Evolutionary conservation across 2,329 filamentous ascomycete species (phyloP).

Genomic region (Claviceps sp.): DNA sequence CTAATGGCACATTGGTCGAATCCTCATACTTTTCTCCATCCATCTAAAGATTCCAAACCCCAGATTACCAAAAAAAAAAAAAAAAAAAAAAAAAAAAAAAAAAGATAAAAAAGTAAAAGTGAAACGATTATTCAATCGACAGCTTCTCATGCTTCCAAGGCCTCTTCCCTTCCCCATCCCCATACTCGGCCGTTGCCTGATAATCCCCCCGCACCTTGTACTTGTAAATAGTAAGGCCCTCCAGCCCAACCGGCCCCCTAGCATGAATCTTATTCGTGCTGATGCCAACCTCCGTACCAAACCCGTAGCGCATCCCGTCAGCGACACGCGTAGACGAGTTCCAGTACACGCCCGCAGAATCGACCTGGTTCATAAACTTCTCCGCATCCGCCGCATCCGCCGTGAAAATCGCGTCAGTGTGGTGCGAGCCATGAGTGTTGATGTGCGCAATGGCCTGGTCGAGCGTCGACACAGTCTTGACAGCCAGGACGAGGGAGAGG

Average conservation of each 20-base stretch:
- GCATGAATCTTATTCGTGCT: conserved; percentile 98
- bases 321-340: conserved; percentile 91
- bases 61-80: background rate
- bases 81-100: background rate
- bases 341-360: conserved; percentile 91
- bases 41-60: too few species aligned
- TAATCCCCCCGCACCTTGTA: conserved; percentile 78
- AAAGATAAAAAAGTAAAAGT: background rate
- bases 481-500: conserved; percentile 67
- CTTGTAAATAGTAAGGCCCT: conserved; percentile 95
- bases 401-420: conserved; percentile 87
- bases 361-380: conserved; percentile 70
- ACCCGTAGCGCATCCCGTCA: conserved; percentile 93
- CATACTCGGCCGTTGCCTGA: conserved; percentile 69
- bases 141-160: conserved; percentile 45
- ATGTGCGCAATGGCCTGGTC: conserved; percentile 74
- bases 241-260: conserved; percentile 81
- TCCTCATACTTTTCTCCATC: too few species aligned
- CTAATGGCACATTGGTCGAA: too few species aligned
- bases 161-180: conserved; percentile 45
- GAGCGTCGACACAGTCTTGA: conserved; percentile 61
- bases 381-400: conserved; percentile 54
- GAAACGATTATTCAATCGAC: background rate
- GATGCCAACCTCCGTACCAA: conserved; percentile 96
- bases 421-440: conserved; percentile 81